A percentile compares a stretch with the other conserved stretches of the same genome.
Evolutionary conservation across 805 yeast genomes (phyloP).

Genomic region (Jamesozyma piceae): DNA sequence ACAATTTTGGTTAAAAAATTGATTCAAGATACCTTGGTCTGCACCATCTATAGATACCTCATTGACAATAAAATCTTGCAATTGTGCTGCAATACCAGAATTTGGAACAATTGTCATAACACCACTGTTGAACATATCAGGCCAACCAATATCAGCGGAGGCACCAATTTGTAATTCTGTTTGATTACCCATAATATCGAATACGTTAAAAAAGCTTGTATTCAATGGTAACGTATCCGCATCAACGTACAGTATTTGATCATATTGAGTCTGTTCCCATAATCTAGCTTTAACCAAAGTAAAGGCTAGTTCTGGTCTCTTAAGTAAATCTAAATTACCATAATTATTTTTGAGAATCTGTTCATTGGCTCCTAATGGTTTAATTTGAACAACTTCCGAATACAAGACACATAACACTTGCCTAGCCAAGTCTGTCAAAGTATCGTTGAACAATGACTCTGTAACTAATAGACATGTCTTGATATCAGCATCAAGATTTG

Average conservation of each 20-base stretch:
- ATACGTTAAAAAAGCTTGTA: conserved; percentile 16
- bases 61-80: conserved; percentile 28
- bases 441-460: conserved; percentile 12
- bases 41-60: conserved; percentile 68
- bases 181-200: conserved; percentile 18
- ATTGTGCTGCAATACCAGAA: conserved; percentile 32
- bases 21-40: conserved; percentile 83
- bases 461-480: conserved; percentile 16
- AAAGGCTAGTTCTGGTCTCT: conserved; percentile 44
- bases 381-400: conserved; percentile 24
- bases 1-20: conserved; percentile 43
- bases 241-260: conserved; percentile 51
- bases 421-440: conserved; percentile 12
- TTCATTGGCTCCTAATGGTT: conserved; percentile 16
- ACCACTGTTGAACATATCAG: conserved; percentile 81
- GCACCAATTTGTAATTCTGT: conserved; percentile 35
- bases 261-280: conserved; percentile 38
- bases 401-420: conserved; percentile 15
- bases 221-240: conserved; percentile 48
- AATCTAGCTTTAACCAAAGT: conserved; percentile 44
- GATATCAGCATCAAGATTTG: conserved; percentile 2
- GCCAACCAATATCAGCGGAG: conserved; percentile 83
- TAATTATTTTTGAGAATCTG: conserved; percentile 13
- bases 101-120: conserved; percentile 54
- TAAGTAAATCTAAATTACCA: conserved; percentile 29